Conservation (phyloP, 371 early-diverging fungal species). For the Lichtheimia ramosa region DNA sequence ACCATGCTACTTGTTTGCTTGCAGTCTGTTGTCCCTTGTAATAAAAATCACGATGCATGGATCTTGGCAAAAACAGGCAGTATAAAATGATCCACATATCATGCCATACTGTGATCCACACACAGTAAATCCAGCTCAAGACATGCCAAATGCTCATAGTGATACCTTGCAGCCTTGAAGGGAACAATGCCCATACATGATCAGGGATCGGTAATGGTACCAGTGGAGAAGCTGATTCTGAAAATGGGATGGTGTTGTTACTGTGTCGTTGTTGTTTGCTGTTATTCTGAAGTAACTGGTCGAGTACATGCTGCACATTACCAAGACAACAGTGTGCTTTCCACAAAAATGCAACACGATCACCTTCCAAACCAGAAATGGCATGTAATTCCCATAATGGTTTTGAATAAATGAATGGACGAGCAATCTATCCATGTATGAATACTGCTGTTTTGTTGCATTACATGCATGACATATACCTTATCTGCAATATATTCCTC, state of each 20-base stretch:
- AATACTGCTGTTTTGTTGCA: background rate
- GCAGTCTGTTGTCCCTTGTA: constrained; percentile 29
- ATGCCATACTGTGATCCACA: constrained; percentile 8
- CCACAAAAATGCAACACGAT: constrained; percentile 34
- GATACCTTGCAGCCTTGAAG: background rate
- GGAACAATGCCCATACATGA: constrained; percentile 2
- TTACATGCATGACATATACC: constrained; percentile 5
- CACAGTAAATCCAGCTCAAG: background rate
- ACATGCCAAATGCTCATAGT: background rate
- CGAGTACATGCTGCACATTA: constrained; percentile 34
- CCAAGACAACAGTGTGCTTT: constrained; percentile 38
- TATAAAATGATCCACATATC: constrained; percentile 15
- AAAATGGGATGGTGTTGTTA: no score
- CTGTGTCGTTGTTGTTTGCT: no score
- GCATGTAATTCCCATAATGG: constrained; percentile 39
- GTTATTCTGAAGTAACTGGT: constrained; percentile 3
- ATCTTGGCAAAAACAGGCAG: constrained; percentile 5
- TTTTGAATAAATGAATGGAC: constrained; percentile 28
- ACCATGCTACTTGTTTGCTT: constrained; percentile 39
- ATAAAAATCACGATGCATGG: constrained; percentile 19
- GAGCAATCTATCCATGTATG: constrained; percentile 10
- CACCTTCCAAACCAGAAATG: constrained; percentile 28
- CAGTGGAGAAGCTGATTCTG: no score
- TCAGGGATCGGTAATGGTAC: background rate
- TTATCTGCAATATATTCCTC: constrained; percentile 24